Evolutionary conservation across 2,329 filamentous ascomycete species (phyloP).

Genomic region (Aspergillus pseudoterreus): DNA sequence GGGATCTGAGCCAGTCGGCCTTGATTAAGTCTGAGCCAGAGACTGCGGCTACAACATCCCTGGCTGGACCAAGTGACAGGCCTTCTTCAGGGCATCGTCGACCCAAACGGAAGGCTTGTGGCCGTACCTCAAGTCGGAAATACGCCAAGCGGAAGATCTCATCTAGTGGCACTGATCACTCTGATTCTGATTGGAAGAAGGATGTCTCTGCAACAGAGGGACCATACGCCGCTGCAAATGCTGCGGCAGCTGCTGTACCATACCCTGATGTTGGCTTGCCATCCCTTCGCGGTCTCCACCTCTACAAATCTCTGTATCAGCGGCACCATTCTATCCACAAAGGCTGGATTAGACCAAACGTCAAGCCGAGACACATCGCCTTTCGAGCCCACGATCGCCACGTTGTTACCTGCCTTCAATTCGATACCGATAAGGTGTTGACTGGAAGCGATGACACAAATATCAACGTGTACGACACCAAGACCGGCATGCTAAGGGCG

Average conservation of each 20-base stretch:
- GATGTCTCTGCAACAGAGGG: conserved; percentile 63
- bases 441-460: conserved; percentile 97
- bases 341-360: conserved; percentile 81
- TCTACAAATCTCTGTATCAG: conserved; percentile 95
- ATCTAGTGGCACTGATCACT: conserved; percentile 39
- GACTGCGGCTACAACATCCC: conserved; percentile 15
- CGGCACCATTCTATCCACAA: conserved; percentile 86
- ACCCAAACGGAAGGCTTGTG: conserved; percentile 48
- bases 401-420: conserved; percentile 96
- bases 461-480: conserved; percentile 97
- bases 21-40: conserved; percentile 40
- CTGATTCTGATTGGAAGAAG: conserved; percentile 44
- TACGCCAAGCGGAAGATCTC: conserved; percentile 55
- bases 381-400: conserved; percentile 95
- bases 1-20: conserved; percentile 65
- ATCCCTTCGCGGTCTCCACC: conserved; percentile 75
- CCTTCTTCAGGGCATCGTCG: conserved; percentile 26
- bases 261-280: conserved; percentile 76
- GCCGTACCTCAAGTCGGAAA: conserved; percentile 48
- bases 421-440: conserved; percentile 96
- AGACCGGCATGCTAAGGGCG: conserved; percentile 79
- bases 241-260: conserved; percentile 76
- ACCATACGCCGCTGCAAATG: conserved; percentile 76
- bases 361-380: conserved; percentile 85
- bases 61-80: conserved; percentile 23